Evolutionary conservation across 495 filamentous ascomycete species (phyloP), one percentile per base, ranked within the genome.

Genomic region (Parachaetomium inaequale): DNA sequence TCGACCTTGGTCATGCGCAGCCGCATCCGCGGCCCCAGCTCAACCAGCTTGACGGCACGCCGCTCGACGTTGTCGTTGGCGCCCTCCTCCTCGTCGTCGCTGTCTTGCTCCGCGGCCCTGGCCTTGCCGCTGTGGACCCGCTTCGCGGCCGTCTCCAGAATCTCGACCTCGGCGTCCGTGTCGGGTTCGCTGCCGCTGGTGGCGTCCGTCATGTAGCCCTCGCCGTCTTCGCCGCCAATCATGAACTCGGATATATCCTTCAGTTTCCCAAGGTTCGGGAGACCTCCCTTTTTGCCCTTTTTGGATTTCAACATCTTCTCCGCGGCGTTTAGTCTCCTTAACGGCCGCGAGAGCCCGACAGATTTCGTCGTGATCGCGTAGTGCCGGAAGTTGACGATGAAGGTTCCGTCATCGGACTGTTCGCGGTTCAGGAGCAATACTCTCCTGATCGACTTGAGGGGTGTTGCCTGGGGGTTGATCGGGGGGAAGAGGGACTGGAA

Each of bases 401-500:
- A 99, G 10, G 85, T 84, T 17, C 82, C 85, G 38, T 87, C 82
- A 14, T 86, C 79, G 64, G 52, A 79, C 74, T 40, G 70, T 73
- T 93, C 90, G 53, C 95, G 86, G 75, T 97, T 96, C 59, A 98
- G 80, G 42, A 98, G 83, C 57, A 99, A 82, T 3, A 98, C 88
- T 66, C 95, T 86, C 57, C 88, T 88, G 69, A 98, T 96, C 14
- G 91, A 91, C 43, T 88, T 85, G 34, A 98, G 81, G 8, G 95
- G 92, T 2, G 90, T 95, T 25, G 83, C 85, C 72, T 96, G 91
- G 0, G 94, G 95, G 67, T 93, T 92, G 75, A 99, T 97, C 3
- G 92, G 91, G 21, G 94, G 93, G 71, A 99, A 98, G 38, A 99
- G 84, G 2, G 90, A 95, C 73, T 97, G 94, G 77, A 98, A 99